phyloP scores from a whole-genome alignment of 495 filamentous ascomycete species.

The Aspergillus taichungensis region DNA sequence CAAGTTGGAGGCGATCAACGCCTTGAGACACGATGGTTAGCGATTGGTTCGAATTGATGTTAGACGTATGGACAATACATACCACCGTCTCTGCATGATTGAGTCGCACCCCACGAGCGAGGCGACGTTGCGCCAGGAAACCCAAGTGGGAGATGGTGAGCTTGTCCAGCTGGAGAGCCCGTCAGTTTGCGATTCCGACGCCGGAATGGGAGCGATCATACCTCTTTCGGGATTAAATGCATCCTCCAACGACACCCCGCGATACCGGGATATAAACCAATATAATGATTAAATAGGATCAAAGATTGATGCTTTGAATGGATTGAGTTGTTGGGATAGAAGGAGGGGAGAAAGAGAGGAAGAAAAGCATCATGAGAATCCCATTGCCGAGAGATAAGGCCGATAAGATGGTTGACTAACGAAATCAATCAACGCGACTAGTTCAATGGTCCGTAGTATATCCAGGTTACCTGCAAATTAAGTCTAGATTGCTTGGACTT shows the following conservation, averaged over 20 bases:
- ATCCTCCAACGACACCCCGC: constrained; percentile 32
- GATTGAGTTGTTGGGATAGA: background rate
- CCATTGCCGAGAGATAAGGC: too few relatives aligned
- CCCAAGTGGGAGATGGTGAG: constrained; percentile 88
- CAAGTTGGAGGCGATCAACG: constrained; percentile 80
- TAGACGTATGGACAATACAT: constrained; percentile 21
- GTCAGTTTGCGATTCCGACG: background rate
- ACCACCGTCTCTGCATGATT: constrained; percentile 90
- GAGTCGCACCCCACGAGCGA: constrained; percentile 79
- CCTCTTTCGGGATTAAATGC: constrained; percentile 85
- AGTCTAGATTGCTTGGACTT: too few relatives aligned
- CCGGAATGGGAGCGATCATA: constrained; percentile 24
- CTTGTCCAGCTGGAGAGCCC: constrained; percentile 65
- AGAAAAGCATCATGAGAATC: background rate
- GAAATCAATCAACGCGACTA: too few relatives aligned
- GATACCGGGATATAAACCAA: constrained; percentile 15
- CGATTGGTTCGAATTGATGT: background rate
- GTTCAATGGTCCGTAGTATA: too few relatives aligned
- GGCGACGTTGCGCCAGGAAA: constrained; percentile 75
- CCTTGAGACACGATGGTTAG: constrained; percentile 45
- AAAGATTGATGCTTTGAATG: background rate
- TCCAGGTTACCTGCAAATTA: too few relatives aligned
- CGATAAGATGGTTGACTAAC: too few relatives aligned
- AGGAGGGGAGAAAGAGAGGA: background rate
- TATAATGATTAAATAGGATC: background rate